Evolutionary conservation across 2,329 filamentous ascomycete species (phyloP).

Genomic region (Fusarium acutatum): DNA sequence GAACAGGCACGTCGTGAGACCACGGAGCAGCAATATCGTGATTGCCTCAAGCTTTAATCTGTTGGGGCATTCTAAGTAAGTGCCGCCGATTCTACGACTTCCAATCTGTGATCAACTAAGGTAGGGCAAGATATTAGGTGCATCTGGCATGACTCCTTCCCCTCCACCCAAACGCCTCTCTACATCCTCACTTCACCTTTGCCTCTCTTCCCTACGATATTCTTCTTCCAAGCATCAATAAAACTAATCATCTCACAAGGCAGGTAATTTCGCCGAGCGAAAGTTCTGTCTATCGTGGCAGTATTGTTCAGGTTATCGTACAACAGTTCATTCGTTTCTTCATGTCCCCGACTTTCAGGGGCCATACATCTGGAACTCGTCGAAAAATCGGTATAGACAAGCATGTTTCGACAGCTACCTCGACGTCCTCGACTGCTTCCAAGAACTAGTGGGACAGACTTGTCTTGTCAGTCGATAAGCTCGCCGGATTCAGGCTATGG

Average conservation of each 20-base stretch:
- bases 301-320: constrained; percentile 20
- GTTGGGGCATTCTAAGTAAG: background rate
- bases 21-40: background rate
- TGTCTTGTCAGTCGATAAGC: constrained; percentile 14
- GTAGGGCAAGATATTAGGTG: background rate
- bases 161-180: background rate
- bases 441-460: background rate
- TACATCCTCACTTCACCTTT: constrained; percentile 25
- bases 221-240: constrained; percentile 37
- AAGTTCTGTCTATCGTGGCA: constrained; percentile 6
- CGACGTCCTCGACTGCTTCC: constrained; percentile 8
- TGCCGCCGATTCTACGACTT: background rate
- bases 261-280: background rate
- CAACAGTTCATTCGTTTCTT: constrained; percentile 34
- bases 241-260: constrained; percentile 9
- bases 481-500: constrained; percentile 44
- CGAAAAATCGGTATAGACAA: background rate
- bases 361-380: background rate
- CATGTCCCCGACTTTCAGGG: background rate
- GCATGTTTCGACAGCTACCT: constrained; percentile 22
- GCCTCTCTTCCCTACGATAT: constrained; percentile 26
- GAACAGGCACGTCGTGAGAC: background rate
- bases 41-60: background rate
- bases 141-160: constrained; percentile 36
- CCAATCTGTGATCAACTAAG: background rate